phyloP scores from a whole-genome alignment of 225 moss, liverwort and hornwort species.

The Straminergon stramineum region DNA sequence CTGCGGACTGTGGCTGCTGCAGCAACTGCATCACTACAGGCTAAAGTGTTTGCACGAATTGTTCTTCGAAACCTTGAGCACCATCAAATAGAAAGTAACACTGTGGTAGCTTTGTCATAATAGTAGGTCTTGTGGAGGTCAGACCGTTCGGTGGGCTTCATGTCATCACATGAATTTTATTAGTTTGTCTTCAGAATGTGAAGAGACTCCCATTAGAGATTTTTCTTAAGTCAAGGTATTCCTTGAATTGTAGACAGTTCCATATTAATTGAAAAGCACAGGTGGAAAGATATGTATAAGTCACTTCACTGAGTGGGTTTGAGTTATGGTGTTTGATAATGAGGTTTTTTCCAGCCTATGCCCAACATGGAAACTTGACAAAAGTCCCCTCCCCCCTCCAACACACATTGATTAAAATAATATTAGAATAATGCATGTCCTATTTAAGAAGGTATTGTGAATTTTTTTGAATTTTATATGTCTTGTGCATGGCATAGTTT shows the following conservation, averaged over 20 bases:
- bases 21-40: conserved; percentile 58
- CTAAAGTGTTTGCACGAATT: conserved; percentile 45
- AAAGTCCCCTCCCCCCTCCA: too few relatives aligned
- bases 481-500: too few relatives aligned
- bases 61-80: conserved; percentile 32
- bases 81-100: conserved; percentile 2
- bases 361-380: neutral
- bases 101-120: conserved; percentile 18
- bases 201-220: conserved; percentile 6
- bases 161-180: neutral
- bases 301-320: neutral
- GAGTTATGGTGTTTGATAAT: neutral
- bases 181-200: neutral
- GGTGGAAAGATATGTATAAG: neutral
- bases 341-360: neutral
- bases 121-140: neutral
- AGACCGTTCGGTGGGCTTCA: neutral
- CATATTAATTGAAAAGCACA: conserved; percentile 5
- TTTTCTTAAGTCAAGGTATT: conserved; percentile 6
- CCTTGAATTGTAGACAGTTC: conserved; percentile 15
- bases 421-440: neutral
- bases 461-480: too few relatives aligned
- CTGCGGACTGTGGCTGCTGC: conserved; percentile 10
- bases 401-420: neutral
- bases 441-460: neutral